phyloP scores from a whole-genome alignment of 1,139 yeast species.

The Nakaseomyces uthaithaninus region DNA sequence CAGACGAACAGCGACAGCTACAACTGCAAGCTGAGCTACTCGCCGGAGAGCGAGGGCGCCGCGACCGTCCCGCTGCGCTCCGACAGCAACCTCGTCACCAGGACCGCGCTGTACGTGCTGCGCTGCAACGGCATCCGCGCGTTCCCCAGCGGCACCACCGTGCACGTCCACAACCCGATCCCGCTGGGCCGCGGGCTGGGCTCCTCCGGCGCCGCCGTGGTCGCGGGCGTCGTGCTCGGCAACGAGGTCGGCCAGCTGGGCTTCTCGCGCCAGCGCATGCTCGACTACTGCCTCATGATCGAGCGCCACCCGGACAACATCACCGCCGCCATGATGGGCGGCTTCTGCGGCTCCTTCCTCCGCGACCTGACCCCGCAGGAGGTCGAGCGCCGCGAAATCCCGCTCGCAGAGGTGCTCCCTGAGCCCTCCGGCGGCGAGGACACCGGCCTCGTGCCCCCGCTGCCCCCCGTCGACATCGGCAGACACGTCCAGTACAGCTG shows the following conservation, averaged over 20 bases:
- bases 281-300: slow-evolving; percentile 92
- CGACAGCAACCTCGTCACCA: slow-evolving; percentile 75
- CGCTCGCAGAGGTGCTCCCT: slow-evolving; percentile 76
- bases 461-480: slow-evolving; percentile 85
- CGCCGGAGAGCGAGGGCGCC: slow-evolving; percentile 65
- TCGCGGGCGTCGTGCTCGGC: slow-evolving; percentile 91
- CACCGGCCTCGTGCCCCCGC: slow-evolving; percentile 60
- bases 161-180: slow-evolving; percentile 79
- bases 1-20: slow-evolving; percentile 52
- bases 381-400: slow-evolving; percentile 66
- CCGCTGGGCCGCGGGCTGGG: slow-evolving; percentile 97
- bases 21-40: slow-evolving; percentile 63
- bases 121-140: slow-evolving; percentile 66
- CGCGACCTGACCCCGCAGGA: slow-evolving; percentile 70
- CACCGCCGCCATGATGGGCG: slow-evolving; percentile 98
- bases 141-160: slow-evolving; percentile 79
- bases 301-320: slow-evolving; percentile 98
- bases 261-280: slow-evolving; percentile 68
- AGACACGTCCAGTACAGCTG: slow-evolving; percentile 80
- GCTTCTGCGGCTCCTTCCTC: slow-evolving; percentile 90
- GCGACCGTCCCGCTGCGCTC: slow-evolving; percentile 68
- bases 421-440: slow-evolving; percentile 62
- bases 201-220: slow-evolving; percentile 98
- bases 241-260: slow-evolving; percentile 71
- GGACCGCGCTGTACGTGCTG: slow-evolving; percentile 84